Evolutionary conservation across 371 early-diverging fungal genomes (phyloP).

Genomic region (Mortierella polycephala): DNA sequence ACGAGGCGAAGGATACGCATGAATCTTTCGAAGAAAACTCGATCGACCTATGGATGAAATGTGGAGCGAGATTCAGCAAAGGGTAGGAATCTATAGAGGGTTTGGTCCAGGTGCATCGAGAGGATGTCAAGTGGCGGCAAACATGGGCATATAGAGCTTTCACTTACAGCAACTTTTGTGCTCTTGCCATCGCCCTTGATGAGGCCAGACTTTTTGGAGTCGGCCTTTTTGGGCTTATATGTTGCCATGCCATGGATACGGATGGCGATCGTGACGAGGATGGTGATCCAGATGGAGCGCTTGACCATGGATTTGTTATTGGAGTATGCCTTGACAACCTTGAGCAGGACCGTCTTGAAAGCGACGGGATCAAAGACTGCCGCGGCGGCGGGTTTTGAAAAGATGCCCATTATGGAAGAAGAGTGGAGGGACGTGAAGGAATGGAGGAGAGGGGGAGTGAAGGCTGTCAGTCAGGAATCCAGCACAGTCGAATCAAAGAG

Average conservation of each 20-base stretch:
- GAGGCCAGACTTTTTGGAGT: slow-evolving; percentile 40
- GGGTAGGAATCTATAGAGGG: too few species aligned
- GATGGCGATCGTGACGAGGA: slow-evolving; percentile 44
- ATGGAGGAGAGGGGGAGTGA: neutral
- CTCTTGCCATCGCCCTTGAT: slow-evolving; percentile 41
- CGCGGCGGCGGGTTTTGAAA: slow-evolving; percentile 50
- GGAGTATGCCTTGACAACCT: slow-evolving; percentile 49
- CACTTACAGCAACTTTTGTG: slow-evolving; percentile 50
- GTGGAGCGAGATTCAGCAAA: too few species aligned
- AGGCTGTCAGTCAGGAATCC: neutral
- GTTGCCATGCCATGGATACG: slow-evolving; percentile 52
- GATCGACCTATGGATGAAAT: slow-evolving; percentile 67
- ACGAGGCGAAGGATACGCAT: slow-evolving; percentile 76
- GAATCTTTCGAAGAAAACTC: slow-evolving; percentile 78
- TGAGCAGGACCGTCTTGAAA: slow-evolving; percentile 43
- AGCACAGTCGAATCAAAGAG: neutral
- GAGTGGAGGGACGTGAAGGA: neutral
- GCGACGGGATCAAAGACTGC: slow-evolving; percentile 54
- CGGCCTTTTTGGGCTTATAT: slow-evolving; percentile 35
- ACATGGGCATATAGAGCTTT: too few species aligned
- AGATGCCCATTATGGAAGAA: slow-evolving; percentile 40
- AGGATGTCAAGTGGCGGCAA: neutral
- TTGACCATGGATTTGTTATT: slow-evolving; percentile 53
- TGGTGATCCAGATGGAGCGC: slow-evolving; percentile 54
- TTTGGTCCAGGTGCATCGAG: neutral